Conservation (phyloP, 805 yeast species). For the Brettanomyces bruxellensis region DNA sequence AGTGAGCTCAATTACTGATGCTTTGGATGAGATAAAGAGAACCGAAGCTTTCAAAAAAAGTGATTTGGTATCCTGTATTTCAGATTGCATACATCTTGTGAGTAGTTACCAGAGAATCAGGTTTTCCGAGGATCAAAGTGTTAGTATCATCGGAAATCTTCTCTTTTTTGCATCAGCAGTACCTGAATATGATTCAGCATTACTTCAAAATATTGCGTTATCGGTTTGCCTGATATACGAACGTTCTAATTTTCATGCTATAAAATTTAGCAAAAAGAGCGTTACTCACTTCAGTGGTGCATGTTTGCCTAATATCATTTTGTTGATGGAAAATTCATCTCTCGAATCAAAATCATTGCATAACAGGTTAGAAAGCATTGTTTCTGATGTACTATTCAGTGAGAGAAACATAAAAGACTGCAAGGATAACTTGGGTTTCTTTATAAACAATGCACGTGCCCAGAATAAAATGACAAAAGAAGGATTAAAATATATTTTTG, state of each 20-base stretch:
- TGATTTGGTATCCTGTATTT: conserved; percentile 13
- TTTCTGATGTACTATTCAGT: conserved; percentile 21
- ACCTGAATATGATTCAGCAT: too few relatives aligned
- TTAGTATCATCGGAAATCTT: conserved; percentile 11
- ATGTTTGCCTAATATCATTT: conserved; percentile 16
- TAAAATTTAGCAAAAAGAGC: conserved; percentile 19
- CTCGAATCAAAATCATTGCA: not conserved
- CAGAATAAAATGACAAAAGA: conserved; percentile 8
- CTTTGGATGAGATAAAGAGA: conserved; percentile 15
- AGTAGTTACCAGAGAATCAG: conserved; percentile 9
- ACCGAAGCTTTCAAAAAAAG: conserved; percentile 12
- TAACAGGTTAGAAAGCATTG: conserved; percentile 8
- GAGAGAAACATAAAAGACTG: conserved; percentile 18
- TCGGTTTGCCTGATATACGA: conserved; percentile 11
- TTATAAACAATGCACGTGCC: conserved; percentile 19
- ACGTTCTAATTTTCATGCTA: conserved; percentile 15
- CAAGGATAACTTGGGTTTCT: conserved; percentile 22
- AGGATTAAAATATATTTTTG: conserved; percentile 23
- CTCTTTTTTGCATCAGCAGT: conserved; percentile 2
- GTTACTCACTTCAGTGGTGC: conserved; percentile 17
- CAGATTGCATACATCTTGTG: conserved; percentile 9
- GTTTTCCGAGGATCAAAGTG: conserved; percentile 20
- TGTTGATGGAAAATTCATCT: conserved; percentile 1
- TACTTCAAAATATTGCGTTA: conserved; percentile 1
- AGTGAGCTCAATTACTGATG: conserved; percentile 26